Evolutionary conservation across 2,329 filamentous ascomycete species (phyloP), one percentile per base, ranked within the genome.

Genomic region (Penicillium sp.): DNA sequence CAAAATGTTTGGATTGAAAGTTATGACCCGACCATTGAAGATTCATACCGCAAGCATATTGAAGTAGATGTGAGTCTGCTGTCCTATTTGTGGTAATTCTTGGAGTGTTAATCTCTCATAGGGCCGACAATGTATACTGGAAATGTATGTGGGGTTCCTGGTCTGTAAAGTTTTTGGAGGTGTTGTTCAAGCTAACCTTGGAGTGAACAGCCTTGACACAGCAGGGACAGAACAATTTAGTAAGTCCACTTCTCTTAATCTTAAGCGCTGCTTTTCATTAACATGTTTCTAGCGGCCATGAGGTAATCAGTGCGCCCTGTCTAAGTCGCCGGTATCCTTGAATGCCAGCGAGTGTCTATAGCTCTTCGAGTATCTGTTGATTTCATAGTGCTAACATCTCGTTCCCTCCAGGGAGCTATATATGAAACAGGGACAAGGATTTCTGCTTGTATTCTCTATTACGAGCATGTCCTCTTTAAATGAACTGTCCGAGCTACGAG

Each of bases 1-100:
- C 92, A 95, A 78, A 93, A 95, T 80, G 90, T 96, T 71, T 96
- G 92, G 91, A 94, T 96, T 75, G 92, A 96, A 78, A 91, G 89
- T 76, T 94, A 94, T 76, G 91, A 94, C 79, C 91, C 91, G 48
- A 94, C 91, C 66, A 94, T 94, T 77, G 91, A 94, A 78, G 91
- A 94, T 78, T 93, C 91, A 63, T 94, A 94, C 77, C 86, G 91
- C 70, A 94, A 94, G 81, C 91, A 93, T 78, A 90, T 93, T 64
- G 91, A 93, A 70, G 91, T 97, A 65, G 92, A 97, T 84, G 92
- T 95, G 81, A 84, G 91, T 86, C 23, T 55, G 54, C 21, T 54
- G n/a, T 30, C n/a, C 11, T 45, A 15, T 29, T 52, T 19, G 4
- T 26, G 26, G 19, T 17, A 19, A 19, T 29, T 35, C 8, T 38